A percentile compares a stretch with the other conserved stretches of the same genome.
These are phyloP conservation scores for Rutstroemia sp. DNA, from an alignment of 2,329 filamentous ascomycete genomes.

Conservation along the genomic window DNA sequence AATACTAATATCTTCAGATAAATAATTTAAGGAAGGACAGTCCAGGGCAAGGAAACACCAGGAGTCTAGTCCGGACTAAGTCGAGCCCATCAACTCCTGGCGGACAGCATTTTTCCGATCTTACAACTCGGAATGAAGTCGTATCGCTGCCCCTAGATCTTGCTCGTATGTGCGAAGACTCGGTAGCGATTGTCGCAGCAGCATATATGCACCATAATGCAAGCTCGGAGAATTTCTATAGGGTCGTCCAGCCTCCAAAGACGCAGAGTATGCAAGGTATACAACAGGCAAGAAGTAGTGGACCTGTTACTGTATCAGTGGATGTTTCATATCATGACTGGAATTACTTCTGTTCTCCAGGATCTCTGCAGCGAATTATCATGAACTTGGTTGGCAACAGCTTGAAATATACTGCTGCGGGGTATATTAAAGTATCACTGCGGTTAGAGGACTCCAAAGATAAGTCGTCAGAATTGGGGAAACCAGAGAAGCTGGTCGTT, in stretches of 20 bases:
- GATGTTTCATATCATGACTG: conserved; percentile 11
- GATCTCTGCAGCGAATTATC: conserved; percentile 40
- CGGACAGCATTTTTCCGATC: neutral
- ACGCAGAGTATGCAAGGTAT: neutral
- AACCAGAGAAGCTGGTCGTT: conserved; percentile 5
- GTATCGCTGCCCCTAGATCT: conserved; percentile 7
- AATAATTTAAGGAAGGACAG: conserved; percentile 1
- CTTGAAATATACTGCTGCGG: conserved; percentile 48
- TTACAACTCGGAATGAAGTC: neutral
- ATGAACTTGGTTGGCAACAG: conserved; percentile 56
- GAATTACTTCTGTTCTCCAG: conserved; percentile 40
- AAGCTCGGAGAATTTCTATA: neutral
- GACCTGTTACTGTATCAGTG: conserved; percentile 4
- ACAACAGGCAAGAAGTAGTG: neutral
- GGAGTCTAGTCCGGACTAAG: neutral
- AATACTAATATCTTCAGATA: neutral
- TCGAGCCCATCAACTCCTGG: neutral
- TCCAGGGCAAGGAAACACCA: neutral
- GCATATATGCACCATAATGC: conserved; percentile 4
- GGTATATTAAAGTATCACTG: conserved; percentile 36
- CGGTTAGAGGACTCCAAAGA: neutral
- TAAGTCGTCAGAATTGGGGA: neutral
- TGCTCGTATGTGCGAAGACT: conserved; percentile 11
- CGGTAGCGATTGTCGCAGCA: conserved; percentile 6
- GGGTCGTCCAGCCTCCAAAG: conserved; percentile 3